Conservation (phyloP, 176 grass and related monocot species). For the Oryza australiensis region DNA sequence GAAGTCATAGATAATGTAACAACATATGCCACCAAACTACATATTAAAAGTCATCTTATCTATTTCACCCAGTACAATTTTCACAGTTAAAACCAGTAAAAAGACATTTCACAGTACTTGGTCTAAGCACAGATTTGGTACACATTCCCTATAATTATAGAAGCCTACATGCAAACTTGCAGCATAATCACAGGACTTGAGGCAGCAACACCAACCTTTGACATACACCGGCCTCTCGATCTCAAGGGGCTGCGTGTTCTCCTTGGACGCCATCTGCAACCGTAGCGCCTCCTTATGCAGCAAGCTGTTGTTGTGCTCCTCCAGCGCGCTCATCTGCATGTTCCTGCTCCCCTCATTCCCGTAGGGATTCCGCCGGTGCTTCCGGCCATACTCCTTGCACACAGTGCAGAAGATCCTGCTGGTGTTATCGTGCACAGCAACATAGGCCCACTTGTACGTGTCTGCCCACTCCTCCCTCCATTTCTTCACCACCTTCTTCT, state of each 20-base stretch:
- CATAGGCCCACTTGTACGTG: conserved; percentile 98
- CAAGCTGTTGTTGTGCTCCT: conserved; percentile 99
- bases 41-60: conserved; percentile 14
- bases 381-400: conserved; percentile 96
- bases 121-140: conserved; percentile 11
- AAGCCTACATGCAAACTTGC: not conserved
- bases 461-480: conserved; percentile 97
- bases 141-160: conserved; percentile 21
- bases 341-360: conserved; percentile 99
- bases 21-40: conserved; percentile 15
- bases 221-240: conserved; percentile 76
- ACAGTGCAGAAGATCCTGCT: conserved; percentile 93
- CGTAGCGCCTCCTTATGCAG: conserved; percentile 96
- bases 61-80: conserved; percentile 9
- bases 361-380: conserved; percentile 94
- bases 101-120: conserved; percentile 8
- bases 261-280: conserved; percentile 84
- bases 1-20: not conserved
- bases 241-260: conserved; percentile 54
- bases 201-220: conserved; percentile 66
- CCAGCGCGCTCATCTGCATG: conserved; percentile 99
- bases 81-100: not conserved
- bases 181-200: conserved; percentile 13
- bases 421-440: conserved; percentile 76
- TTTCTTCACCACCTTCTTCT: conserved; percentile 99